Percentiles rank a stretch among this genome's conserved stretches.
Conservation (phyloP, 371 early-diverging fungal species). For the Blakeslea trispora region DNA sequence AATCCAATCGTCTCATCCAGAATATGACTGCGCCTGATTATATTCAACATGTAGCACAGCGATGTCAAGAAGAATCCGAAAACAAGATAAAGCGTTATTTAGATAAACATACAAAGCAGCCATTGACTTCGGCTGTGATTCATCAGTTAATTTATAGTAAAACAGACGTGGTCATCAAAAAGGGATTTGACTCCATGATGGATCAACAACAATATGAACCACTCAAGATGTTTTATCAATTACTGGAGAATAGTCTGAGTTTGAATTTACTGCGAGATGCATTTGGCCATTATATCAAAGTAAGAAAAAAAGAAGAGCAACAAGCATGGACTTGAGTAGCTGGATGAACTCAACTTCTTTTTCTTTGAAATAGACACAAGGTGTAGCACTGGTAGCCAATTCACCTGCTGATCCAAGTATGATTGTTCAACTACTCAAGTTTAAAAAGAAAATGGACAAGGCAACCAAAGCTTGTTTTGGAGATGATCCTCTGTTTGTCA, state of each 20-base stretch:
- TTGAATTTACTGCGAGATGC: slow-evolving; percentile 18
- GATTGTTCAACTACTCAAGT: slow-evolving; percentile 69
- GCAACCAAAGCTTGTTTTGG: slow-evolving; percentile 66
- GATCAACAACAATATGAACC: slow-evolving; percentile 56
- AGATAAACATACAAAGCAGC: slow-evolving; percentile 64
- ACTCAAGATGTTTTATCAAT: slow-evolving; percentile 55
- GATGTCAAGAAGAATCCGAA: slow-evolving; percentile 65
- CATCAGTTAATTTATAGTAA: slow-evolving; percentile 65
- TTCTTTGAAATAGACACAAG: slow-evolving; percentile 12
- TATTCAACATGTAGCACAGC: slow-evolving; percentile 60
- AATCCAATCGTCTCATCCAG: slow-evolving; percentile 57
- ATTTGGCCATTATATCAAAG: slow-evolving; percentile 44
- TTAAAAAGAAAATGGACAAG: slow-evolving; percentile 69
- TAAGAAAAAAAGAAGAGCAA: not conserved
- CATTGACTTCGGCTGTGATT: slow-evolving; percentile 60
- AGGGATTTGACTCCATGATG: slow-evolving; percentile 77
- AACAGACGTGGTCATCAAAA: slow-evolving; percentile 54
- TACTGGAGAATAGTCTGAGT: slow-evolving; percentile 20
- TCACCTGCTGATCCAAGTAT: slow-evolving; percentile 32
- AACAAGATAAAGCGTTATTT: slow-evolving; percentile 68
- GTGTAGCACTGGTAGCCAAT: slow-evolving; percentile 28
- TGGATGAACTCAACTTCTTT: no score
- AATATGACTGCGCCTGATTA: slow-evolving; percentile 58
- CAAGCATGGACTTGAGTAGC: no score
- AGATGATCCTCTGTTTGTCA: slow-evolving; percentile 56